These are phyloP conservation scores for Sphagnum fallax DNA, from an alignment of 228 moss, liverwort and hornwort genomes.

Conservation along the genomic window DNA sequence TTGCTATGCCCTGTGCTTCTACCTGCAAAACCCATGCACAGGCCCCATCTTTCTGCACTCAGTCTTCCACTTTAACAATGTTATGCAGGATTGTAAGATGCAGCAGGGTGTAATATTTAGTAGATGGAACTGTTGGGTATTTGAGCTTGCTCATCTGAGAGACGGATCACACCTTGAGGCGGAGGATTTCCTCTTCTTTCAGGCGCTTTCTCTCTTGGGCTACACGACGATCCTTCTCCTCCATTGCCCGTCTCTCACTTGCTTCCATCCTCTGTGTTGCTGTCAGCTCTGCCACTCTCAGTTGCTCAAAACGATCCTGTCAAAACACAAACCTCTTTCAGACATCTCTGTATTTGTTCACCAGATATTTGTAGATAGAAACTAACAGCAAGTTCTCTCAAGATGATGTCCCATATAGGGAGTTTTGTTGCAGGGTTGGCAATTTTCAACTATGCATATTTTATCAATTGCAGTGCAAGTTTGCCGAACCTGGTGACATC, in stretches of 20 bases:
- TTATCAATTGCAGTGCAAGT: too few relatives aligned
- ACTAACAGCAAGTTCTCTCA: neutral
- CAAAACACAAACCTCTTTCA: neutral
- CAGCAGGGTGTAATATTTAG: neutral
- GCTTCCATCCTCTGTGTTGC: constrained; percentile 87
- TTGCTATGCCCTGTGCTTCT: constrained; percentile 61
- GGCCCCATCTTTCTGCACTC: neutral
- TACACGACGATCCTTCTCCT: constrained; percentile 68
- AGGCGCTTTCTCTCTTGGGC: constrained; percentile 65
- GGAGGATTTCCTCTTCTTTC: constrained; percentile 54
- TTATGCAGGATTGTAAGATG: neutral
- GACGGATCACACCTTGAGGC: constrained; percentile 23
- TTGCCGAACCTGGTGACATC: constrained; percentile 60
- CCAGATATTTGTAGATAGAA: too few relatives aligned
- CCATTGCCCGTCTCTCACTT: constrained; percentile 62
- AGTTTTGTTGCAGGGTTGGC: neutral
- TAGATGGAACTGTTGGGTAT: neutral
- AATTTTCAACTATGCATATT: neutral
- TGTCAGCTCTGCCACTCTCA: constrained; percentile 70
- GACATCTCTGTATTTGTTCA: too few relatives aligned
- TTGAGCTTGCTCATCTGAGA: neutral
- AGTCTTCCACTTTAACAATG: neutral
- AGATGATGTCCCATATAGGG: neutral
- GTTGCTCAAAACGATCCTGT: constrained; percentile 89
- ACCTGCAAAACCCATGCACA: constrained; percentile 21